Evolutionary conservation across 176 grass and related monocot species (phyloP).

Genomic region (Phyllostachys edulis): DNA sequence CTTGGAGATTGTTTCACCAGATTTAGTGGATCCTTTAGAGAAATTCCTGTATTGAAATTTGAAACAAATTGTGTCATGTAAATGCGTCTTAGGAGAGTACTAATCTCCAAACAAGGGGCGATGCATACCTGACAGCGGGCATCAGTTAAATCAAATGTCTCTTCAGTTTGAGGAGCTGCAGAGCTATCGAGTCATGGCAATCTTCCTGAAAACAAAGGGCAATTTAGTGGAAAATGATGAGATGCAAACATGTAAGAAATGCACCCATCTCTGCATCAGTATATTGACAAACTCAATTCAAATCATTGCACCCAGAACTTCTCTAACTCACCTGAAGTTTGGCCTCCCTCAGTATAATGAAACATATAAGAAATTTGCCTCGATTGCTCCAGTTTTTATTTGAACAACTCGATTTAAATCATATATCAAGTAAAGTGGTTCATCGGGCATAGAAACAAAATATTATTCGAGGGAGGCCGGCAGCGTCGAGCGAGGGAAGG

Average conservation of each 20-base stretch:
- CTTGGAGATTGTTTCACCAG: conserved; percentile 69
- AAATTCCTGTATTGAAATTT: conserved; percentile 70
- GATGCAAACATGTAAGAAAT: neutral
- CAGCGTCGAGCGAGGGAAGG: too few relatives aligned
- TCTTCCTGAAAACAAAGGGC: conserved; percentile 66
- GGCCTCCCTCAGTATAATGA: conserved; percentile 38
- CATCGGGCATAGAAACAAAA: conserved; percentile 43
- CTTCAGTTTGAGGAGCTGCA: conserved; percentile 95
- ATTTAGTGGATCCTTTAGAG: conserved; percentile 80
- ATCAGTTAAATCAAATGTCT: conserved; percentile 91
- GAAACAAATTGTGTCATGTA: conserved; percentile 32
- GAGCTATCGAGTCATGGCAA: conserved; percentile 76
- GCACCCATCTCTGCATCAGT: conserved; percentile 1
- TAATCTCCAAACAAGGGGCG: conserved; percentile 13
- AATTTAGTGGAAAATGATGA: conserved; percentile 26
- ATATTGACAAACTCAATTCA: conserved; percentile 2
- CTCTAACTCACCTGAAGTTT: conserved; percentile 70
- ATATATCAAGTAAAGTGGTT: conserved; percentile 96
- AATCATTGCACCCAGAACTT: conserved; percentile 13
- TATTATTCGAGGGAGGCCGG: too few relatives aligned
- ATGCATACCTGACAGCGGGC: conserved; percentile 77
- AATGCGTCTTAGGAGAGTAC: conserved; percentile 19
- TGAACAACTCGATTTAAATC: conserved; percentile 98
- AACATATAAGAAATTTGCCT: conserved; percentile 76
- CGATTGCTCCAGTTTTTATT: conserved; percentile 76